Evolutionary conservation across 495 filamentous ascomycete genomes (phyloP).

Genomic region (Beverwykella pulmonaria): DNA sequence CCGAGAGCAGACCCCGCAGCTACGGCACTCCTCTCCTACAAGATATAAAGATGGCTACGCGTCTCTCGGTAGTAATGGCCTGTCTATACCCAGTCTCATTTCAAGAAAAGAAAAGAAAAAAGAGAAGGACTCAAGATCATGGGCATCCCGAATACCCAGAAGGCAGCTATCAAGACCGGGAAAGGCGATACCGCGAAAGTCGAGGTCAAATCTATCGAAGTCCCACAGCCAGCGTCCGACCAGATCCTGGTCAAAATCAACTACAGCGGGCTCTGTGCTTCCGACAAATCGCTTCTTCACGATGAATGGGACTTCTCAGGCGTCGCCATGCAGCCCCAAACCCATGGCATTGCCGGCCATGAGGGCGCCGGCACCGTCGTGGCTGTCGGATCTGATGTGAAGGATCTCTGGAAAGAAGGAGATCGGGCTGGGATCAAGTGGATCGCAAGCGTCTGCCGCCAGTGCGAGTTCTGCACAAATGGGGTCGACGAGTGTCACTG

Average conservation of each 20-base stretch:
- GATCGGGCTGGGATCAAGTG: slow-evolving; percentile 43
- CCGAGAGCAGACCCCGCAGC: too few relatives aligned
- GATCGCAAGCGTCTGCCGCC: slow-evolving; percentile 36
- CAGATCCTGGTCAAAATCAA: slow-evolving; percentile 27
- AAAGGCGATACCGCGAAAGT: not conserved
- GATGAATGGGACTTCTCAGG: slow-evolving; percentile 40
- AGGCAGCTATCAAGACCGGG: slow-evolving; percentile 14
- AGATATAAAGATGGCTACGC: too few relatives aligned
- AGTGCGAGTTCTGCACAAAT: slow-evolving; percentile 43
- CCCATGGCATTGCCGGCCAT: slow-evolving; percentile 42
- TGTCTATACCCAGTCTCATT: too few relatives aligned
- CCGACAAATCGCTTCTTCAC: slow-evolving; percentile 33
- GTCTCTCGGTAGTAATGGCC: too few relatives aligned
- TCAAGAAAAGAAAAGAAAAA: too few relatives aligned
- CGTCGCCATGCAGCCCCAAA: slow-evolving; percentile 23
- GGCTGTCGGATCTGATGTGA: slow-evolving; percentile 31
- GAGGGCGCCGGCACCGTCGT: slow-evolving; percentile 44
- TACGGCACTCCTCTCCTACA: too few relatives aligned
- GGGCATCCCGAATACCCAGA: slow-evolving; percentile 13
- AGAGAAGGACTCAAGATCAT: slow-evolving; percentile 9
- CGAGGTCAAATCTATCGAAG: slow-evolving; percentile 10
- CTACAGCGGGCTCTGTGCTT: slow-evolving; percentile 35
- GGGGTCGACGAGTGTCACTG: slow-evolving; percentile 42
- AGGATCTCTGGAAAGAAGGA: slow-evolving; percentile 37
- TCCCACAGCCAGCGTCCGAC: slow-evolving; percentile 10